Evolutionary conservation across 768 basidiomycete genomes (phyloP).

Genomic region (Suillus fuscotomentosus): DNA sequence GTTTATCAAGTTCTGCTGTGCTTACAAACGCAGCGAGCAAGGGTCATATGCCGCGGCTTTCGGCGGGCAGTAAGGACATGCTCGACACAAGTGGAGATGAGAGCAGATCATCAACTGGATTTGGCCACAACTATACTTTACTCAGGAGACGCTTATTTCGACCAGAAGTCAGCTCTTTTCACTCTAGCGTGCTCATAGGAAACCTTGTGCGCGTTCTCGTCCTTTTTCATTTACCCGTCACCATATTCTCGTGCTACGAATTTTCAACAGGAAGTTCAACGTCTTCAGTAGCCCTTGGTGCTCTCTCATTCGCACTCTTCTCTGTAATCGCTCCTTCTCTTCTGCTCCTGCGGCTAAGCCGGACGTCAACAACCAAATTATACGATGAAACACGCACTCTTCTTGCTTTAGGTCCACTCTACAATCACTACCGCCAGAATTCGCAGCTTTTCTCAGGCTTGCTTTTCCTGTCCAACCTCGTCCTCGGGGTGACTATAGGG

Average conservation of each 20-base stretch:
- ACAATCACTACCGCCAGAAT: conserved; percentile 91
- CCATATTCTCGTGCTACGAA: conserved; percentile 82
- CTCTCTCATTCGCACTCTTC: conserved; percentile 74
- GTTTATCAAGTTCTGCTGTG: conserved; percentile 19
- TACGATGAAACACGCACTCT: conserved; percentile 95
- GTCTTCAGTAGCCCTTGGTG: conserved; percentile 74
- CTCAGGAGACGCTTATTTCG: conserved; percentile 36
- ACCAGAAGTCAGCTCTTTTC: conserved; percentile 71
- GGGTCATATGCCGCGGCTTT: conserved; percentile 40
- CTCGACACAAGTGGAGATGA: conserved; percentile 36
- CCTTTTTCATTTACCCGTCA: conserved; percentile 93
- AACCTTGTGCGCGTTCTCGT: conserved; percentile 90
- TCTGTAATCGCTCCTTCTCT: conserved; percentile 76
- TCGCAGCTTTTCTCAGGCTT: conserved; percentile 86
- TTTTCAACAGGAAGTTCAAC: conserved; percentile 45
- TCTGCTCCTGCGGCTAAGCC: conserved; percentile 73
- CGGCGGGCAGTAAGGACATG: conserved; percentile 50
- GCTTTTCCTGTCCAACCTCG: conserved; percentile 78
- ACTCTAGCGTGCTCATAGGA: conserved; percentile 78
- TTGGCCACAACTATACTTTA: conserved; percentile 19
- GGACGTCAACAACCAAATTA: conserved; percentile 83
- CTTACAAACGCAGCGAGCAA: conserved; percentile 14
- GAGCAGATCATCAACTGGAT: conserved; percentile 27
- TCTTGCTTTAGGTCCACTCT: conserved; percentile 86
- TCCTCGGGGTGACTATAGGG: conserved; percentile 82